These are phyloP conservation scores for Trichoderma citrinoviride DNA, from an alignment of 2,329 filamentous ascomycete species.

Conservation along the genomic window DNA sequence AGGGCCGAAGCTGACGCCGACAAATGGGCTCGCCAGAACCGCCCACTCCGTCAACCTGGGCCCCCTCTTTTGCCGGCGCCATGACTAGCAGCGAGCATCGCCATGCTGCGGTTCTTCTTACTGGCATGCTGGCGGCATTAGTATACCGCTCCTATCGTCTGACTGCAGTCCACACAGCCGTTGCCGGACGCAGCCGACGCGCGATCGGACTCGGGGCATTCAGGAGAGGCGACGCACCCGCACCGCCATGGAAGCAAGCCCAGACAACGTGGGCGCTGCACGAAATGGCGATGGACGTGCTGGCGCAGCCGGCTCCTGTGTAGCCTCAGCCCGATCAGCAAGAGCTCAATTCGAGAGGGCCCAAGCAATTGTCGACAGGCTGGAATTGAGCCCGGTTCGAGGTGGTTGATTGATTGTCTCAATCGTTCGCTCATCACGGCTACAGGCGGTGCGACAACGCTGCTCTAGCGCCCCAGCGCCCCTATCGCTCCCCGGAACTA, in stretches of 20 bases:
- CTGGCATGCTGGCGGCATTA: background rate
- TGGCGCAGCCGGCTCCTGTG: background rate
- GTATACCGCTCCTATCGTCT: background rate
- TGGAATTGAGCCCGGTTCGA: too few species aligned
- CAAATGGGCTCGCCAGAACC: constrained; percentile 18
- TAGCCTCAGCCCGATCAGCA: background rate
- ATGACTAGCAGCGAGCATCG: background rate
- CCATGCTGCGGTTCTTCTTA: background rate
- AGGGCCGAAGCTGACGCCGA: constrained; percentile 11
- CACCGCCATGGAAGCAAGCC: background rate
- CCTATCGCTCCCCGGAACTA: background rate
- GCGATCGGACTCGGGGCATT: constrained; percentile 7
- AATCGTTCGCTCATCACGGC: background rate
- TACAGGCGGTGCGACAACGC: background rate
- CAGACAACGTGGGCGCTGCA: constrained; percentile 7
- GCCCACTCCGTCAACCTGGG: background rate
- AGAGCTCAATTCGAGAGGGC: too few species aligned
- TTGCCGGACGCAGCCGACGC: constrained; percentile 8
- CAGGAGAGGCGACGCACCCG: background rate
- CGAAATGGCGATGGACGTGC: background rate
- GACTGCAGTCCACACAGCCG: background rate
- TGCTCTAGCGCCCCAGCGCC: background rate
- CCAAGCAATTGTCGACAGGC: too few species aligned
- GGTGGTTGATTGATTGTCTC: too few species aligned
- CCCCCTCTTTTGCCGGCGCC: constrained; percentile 1